A percentile compares a stretch with the other conserved stretches of the same genome.
These are phyloP conservation scores for Globisporangium paroecandrum DNA, from an alignment of 352 stramenopile genomes.

Conservation along the genomic window DNA sequence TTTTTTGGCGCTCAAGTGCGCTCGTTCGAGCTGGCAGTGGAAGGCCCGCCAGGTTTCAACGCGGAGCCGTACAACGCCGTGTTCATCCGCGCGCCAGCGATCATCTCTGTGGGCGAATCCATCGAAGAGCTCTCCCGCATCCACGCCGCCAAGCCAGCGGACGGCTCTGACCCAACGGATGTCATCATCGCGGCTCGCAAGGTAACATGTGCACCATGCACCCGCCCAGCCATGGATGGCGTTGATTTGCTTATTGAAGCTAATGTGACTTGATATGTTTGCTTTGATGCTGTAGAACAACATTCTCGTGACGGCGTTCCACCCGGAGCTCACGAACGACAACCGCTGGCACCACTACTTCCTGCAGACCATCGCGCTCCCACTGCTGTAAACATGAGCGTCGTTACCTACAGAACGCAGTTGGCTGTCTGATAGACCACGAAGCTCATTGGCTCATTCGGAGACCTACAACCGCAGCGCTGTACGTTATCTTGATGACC, in stretches of 20 bases:
- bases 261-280: background rate
- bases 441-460: background rate
- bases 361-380: slow-evolving; percentile 65
- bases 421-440: background rate
- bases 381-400: slow-evolving; percentile 30
- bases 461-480: background rate
- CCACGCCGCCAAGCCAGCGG: slow-evolving; percentile 57
- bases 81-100: slow-evolving; percentile 96
- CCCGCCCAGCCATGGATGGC: background rate
- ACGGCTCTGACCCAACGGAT: slow-evolving; percentile 73
- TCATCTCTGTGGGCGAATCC: slow-evolving; percentile 87
- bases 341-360: slow-evolving; percentile 95
- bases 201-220: slow-evolving; percentile 18
- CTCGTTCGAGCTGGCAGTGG: slow-evolving; percentile 66
- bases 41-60: slow-evolving; percentile 54
- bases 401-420: background rate
- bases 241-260: background rate
- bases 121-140: slow-evolving; percentile 92
- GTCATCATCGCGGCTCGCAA: slow-evolving; percentile 82
- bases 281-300: slow-evolving; percentile 43
- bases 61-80: slow-evolving; percentile 88
- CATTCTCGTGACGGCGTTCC: slow-evolving; percentile 94
- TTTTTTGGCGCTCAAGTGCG: slow-evolving; percentile 96
- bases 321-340: slow-evolving; percentile 95
- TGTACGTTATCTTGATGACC: slow-evolving; percentile 1